Evolutionary conservation across 805 yeast genomes (phyloP).

Genomic region (Candida cerambycidarum): DNA sequence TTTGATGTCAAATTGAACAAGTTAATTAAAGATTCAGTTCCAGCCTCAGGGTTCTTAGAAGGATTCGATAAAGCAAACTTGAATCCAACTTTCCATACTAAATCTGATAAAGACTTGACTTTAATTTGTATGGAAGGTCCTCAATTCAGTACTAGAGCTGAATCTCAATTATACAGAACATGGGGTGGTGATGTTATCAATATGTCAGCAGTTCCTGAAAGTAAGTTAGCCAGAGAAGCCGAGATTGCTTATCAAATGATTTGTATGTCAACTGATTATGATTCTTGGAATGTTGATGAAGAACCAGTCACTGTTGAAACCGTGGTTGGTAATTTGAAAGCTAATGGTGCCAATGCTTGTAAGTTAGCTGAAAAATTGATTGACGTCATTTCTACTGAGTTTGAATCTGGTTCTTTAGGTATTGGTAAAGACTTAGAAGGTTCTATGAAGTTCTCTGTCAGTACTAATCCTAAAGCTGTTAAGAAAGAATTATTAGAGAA

Average conservation of each 20-base stretch:
- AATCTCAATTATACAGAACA: conserved; percentile 76
- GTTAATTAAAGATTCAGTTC: conserved; percentile 54
- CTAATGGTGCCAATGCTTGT: conserved; percentile 86
- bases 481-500: conserved; percentile 71
- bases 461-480: conserved; percentile 73
- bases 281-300: conserved; percentile 94
- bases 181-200: conserved; percentile 96
- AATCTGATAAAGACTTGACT: conserved; percentile 69
- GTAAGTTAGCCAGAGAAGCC: conserved; percentile 95
- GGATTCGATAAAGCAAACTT: conserved; percentile 45
- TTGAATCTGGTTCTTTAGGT: conserved; percentile 48
- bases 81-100: conserved; percentile 59
- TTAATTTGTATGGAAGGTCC: conserved; percentile 99
- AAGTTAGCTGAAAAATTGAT: conserved; percentile 69
- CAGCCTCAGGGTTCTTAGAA: conserved; percentile 48
- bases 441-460: conserved; percentile 75
- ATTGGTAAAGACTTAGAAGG: conserved; percentile 74
- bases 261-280: conserved; percentile 98
- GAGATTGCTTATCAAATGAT: conserved; percentile 97
- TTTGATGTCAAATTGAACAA: conserved; percentile 75
- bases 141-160: conserved; percentile 95
- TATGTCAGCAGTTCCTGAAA: conserved; percentile 97
- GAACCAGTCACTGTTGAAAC: conserved; percentile 99
- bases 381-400: conserved; percentile 60
- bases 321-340: conserved; percentile 85